Conservation (phyloP, 2,329 filamentous ascomycete genomes). For the Penicillium sp. region DNA sequence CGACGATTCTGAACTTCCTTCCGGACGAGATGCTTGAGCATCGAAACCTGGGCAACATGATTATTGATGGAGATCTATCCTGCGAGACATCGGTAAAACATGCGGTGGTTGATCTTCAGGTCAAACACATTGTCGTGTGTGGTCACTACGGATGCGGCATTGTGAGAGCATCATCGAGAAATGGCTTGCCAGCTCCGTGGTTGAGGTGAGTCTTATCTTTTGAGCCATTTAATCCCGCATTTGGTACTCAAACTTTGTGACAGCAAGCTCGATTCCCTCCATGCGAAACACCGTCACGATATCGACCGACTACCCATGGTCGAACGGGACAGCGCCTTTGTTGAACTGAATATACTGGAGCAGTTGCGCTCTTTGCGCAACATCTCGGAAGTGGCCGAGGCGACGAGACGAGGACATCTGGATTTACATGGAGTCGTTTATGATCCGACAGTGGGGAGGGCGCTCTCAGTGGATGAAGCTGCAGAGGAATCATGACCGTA, state of each 20-base stretch:
- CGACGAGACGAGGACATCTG: conserved; percentile 13
- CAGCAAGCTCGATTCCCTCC: conserved; percentile 24
- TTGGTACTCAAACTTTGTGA: not conserved
- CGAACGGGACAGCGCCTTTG: conserved; percentile 23
- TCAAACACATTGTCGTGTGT: conserved; percentile 28
- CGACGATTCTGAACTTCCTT: conserved; percentile 14
- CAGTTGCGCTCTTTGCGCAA: conserved; percentile 22
- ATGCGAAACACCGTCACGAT: conserved; percentile 13
- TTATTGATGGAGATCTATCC: conserved; percentile 28
- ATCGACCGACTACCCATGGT: conserved; percentile 15
- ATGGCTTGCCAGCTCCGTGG: conserved; percentile 25
- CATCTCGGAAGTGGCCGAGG: conserved; percentile 20
- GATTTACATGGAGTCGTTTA: conserved; percentile 26
- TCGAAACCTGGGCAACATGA: conserved; percentile 28
- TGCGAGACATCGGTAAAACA: conserved; percentile 24
- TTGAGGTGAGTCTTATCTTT: conserved; percentile 14
- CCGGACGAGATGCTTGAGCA: conserved; percentile 25
- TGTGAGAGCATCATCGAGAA: conserved; percentile 18
- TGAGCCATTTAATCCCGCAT: not conserved
- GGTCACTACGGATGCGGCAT: conserved; percentile 29
- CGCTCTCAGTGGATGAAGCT: conserved; percentile 12
- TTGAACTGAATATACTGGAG: conserved; percentile 28
- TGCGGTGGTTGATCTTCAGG: conserved; percentile 20
- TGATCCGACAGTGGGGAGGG: conserved; percentile 14
- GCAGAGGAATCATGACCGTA: not conserved